Base-by-base conservation (phyloP, 768 basidiomycete genomes). In the Baorangia bicolor region DNA sequence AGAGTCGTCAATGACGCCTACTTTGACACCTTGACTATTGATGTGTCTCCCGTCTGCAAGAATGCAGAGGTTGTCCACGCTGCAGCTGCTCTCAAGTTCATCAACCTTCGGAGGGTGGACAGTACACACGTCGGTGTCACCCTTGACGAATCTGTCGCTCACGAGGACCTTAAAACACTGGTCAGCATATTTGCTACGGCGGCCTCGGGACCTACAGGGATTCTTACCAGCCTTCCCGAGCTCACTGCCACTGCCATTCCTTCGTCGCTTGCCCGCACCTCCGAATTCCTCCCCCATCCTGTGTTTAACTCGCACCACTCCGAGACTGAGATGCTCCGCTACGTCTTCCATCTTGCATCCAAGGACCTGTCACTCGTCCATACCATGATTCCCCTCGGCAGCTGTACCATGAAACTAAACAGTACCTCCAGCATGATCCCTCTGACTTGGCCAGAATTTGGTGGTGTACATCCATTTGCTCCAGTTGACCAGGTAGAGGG, bases 381-480 rank as follows among this genome's bases (percentile, higher is more conserved):
- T 70, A 85, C 92, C 42, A 98, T 98, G 93, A 98, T 97, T 63
- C 88, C 92, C 13, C 83, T 95, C 4, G 94, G 94, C 54, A 94
- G 92, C 70, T 95, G 94, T 73, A 96, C 94, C 7, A 97, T 96
- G 94, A 97, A 98, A 75, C 81, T 99, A 53, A 99, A 99, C 77
- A 94, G 93, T 68, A 97, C 95, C 3, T 94, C 92, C 42, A 96
- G 95, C 64, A 98, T 98, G 94, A 88, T 93, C 40, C 95, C 96
- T 3, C 76, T 99, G 33, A 96, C 94, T 3, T 94, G 91, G 89
- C 90, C 93, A 10, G 93, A 94, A 72, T 98, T 94, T 71, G 83
- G 88, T 50, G 75, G 78, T 46, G 83, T 98, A 5, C 97, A 99
- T 74, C 97, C 97, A 1, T 98, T 98, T 71, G 92, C 85, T 3